A percentile compares a stretch with the other conserved stretches of the same genome.
phyloP scores from a whole-genome alignment of 225 moss, liverwort and hornwort genomes.

The Anthoceros angustus region DNA sequence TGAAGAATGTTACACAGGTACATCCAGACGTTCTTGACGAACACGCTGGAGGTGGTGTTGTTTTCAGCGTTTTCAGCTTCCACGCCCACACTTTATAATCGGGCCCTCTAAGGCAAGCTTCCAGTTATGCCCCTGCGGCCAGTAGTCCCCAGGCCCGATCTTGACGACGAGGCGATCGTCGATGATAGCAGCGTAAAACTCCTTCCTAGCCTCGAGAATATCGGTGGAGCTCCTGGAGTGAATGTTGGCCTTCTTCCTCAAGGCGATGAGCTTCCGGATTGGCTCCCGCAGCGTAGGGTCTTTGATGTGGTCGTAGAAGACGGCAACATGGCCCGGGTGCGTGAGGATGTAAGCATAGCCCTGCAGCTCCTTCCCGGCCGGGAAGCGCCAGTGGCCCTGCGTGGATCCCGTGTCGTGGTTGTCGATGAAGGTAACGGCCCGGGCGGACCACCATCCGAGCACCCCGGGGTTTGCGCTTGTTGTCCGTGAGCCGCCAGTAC shows the following conservation, averaged over 20 bases:
- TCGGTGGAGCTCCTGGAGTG: slow-evolving; percentile 11
- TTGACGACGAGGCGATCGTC: slow-evolving; percentile 1
- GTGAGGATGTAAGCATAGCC: slow-evolving; percentile 93
- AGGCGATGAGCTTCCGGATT: slow-evolving; percentile 22
- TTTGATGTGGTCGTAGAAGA: background rate
- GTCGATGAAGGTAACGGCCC: slow-evolving; percentile 76
- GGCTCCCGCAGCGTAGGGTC: slow-evolving; percentile 17
- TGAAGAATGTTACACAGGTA: no score
- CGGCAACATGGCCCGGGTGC: slow-evolving; percentile 33
- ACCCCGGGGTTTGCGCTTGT: slow-evolving; percentile 42
- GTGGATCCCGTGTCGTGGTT: slow-evolving; percentile 93
- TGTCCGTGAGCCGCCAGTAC: slow-evolving; percentile 48
- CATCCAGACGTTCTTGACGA: no score
- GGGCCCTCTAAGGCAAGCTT: no score
- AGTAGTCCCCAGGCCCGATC: background rate
- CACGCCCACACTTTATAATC: no score
- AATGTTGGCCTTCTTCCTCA: slow-evolving; percentile 50
- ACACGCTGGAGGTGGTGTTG: no score
- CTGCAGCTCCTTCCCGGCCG: slow-evolving; percentile 58
- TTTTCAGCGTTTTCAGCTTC: no score
- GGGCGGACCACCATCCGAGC: slow-evolving; percentile 65
- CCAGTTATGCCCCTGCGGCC: no score
- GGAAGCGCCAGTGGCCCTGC: slow-evolving; percentile 83
- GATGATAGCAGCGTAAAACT: background rate
- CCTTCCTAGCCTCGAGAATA: background rate